Evolutionary conservation across 2,329 filamentous ascomycete species (phyloP), one percentile per base, ranked within the genome.

Genomic region (Lasiodiplodia citricola): DNA sequence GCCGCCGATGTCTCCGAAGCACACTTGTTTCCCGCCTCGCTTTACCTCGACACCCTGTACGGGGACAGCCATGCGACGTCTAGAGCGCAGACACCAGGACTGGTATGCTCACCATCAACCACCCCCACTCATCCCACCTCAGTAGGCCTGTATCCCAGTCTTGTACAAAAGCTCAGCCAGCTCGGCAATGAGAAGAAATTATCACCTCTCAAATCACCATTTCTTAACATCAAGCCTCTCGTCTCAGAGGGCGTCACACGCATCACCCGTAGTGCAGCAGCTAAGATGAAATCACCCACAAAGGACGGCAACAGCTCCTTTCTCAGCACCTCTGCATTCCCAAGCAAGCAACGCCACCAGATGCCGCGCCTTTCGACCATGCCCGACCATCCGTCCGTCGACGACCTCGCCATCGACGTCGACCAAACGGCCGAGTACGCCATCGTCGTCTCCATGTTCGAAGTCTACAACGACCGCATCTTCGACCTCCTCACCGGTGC

Each of bases 381-480:
- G 5, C 92, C 94, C 1, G 88, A 91, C 69, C 82, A 85, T 6
- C 95, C 95, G 10, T 90, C 94, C 71, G 88, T 97, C 65, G 85
- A 90, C 64, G 62, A 62, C 55, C 62, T 66, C 13, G 44, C 37
- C 44, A 83, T 97, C 54, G 83, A 86, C 4, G 85, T 96, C 0
- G 91, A 94, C 70, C 84, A 85, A 0, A 87, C 87, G 23, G 88
- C 91, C 67, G 93, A 97, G 73, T 97, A 97, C 74, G 91, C 92
- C 4, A 89, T 99, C 66, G 84, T 99, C 13, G 86, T 99, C 25
- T 97, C 94, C 66, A 99, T 99, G 94, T 98, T 98, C 80, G 96
- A 99, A 79, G 95, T 99, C 1, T 97, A 99, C 83, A 99, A 99
- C 76, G 95, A 99, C 81, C 90, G 94, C 44, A 98, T 99, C 72